Evolutionary conservation across 768 basidiomycete species (phyloP).

Genomic region (Antrodiella citrinella): DNA sequence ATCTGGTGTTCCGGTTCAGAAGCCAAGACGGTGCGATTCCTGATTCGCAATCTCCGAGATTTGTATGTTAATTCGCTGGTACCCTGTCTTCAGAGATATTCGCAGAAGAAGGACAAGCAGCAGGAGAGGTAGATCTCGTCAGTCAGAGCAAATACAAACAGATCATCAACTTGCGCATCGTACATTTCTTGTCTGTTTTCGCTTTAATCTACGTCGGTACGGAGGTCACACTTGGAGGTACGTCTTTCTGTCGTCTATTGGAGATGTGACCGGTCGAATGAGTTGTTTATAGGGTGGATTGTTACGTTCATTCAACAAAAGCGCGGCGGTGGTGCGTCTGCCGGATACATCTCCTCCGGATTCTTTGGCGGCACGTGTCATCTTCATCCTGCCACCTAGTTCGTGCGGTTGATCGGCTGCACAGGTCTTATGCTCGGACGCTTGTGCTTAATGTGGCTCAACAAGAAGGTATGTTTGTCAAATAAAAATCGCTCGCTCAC

Average conservation of each 20-base stretch:
- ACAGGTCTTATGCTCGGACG: constrained; percentile 20
- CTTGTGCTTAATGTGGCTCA: constrained; percentile 16
- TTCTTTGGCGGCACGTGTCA: constrained; percentile 36
- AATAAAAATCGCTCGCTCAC: background rate
- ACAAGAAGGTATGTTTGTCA: constrained; percentile 14
- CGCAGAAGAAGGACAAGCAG: constrained; percentile 19
- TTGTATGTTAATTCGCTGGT: constrained; percentile 3
- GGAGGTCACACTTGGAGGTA: constrained; percentile 36
- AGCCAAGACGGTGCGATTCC: constrained; percentile 22
- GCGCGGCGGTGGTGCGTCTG: constrained; percentile 27
- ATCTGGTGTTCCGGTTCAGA: constrained; percentile 21
- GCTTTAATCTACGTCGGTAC: constrained; percentile 35
- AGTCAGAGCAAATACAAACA: constrained; percentile 24
- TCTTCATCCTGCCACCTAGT: too few species aligned
- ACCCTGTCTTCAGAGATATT: constrained; percentile 21
- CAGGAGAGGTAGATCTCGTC: constrained; percentile 22
- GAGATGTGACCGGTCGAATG: background rate
- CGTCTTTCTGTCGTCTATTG: background rate
- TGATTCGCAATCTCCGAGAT: background rate
- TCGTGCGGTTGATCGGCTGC: constrained; percentile 17
- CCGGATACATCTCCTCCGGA: constrained; percentile 37
- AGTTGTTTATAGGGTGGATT: constrained; percentile 31
- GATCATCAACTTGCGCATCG: constrained; percentile 26
- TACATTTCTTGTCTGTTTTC: constrained; percentile 32
- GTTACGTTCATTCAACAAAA: constrained; percentile 35